Conservation (phyloP, 805 yeast genomes). For the Ogataea salicorniae region DNA sequence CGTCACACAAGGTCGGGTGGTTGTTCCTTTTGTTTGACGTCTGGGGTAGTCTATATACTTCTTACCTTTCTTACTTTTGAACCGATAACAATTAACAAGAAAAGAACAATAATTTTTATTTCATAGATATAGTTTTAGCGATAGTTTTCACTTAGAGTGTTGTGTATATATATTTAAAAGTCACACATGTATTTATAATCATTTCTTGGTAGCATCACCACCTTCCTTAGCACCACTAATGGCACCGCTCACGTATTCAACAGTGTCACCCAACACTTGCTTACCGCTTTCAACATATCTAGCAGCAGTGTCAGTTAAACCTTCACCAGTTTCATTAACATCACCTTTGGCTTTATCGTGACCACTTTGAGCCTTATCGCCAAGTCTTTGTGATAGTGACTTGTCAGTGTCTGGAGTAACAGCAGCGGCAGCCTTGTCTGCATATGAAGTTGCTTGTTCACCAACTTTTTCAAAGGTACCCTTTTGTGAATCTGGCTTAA, state of each 20-base stretch:
- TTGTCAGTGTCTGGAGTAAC: conserved; percentile 64
- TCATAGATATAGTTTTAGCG: no score
- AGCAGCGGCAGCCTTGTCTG: conserved; percentile 58
- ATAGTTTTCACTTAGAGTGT: no score
- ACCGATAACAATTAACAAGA: no score
- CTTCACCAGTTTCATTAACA: conserved; percentile 14
- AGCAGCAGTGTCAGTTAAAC: conserved; percentile 33
- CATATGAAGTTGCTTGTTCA: conserved; percentile 56
- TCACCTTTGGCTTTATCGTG: conserved; percentile 39
- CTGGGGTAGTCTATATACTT: no score
- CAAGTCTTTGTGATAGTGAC: conserved; percentile 58
- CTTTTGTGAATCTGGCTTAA: conserved; percentile 74
- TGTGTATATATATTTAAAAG: no score
- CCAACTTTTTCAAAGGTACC: conserved; percentile 59
- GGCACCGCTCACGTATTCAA: conserved; percentile 55
- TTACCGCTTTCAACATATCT: conserved; percentile 44
- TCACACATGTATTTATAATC: no score
- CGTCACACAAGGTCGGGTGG: no score
- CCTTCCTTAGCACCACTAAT: conserved; percentile 50
- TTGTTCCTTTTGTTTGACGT: no score
- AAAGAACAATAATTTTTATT: no score
- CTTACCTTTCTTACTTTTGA: no score
- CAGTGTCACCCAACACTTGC: conserved; percentile 43
- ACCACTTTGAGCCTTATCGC: conserved; percentile 40
- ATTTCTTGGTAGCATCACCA: conserved; percentile 22